Conservation (phyloP, 176 grass and related monocot genomes). For the Rhynchospora breviuscula region DNA sequence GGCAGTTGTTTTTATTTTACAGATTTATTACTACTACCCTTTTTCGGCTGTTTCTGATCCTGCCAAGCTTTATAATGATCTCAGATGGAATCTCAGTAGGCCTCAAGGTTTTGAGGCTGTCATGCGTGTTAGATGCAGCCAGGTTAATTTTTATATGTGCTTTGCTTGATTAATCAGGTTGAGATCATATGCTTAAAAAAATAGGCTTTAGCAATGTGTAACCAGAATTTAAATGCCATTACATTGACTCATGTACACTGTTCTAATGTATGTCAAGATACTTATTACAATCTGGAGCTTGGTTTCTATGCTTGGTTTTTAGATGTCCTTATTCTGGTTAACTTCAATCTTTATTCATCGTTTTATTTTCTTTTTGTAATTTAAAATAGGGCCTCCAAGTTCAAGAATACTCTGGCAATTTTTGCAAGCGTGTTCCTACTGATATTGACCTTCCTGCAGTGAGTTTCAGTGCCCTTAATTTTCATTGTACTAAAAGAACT, state of each 20-base stretch:
- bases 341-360: neutral
- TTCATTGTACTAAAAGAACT: neutral
- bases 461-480: conserved; percentile 25
- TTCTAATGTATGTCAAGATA: neutral
- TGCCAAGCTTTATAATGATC: conserved; percentile 81
- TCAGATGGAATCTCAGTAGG: conserved; percentile 93
- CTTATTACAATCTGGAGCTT: neutral
- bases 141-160: conserved; percentile 41
- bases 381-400: conserved; percentile 69
- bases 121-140: conserved; percentile 82
- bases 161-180: neutral
- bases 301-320: neutral
- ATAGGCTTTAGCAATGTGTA: neutral
- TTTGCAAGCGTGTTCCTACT: conserved; percentile 89
- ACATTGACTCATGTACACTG: neutral
- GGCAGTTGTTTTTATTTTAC: conserved; percentile 21
- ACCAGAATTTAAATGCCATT: neutral
- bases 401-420: conserved; percentile 78
- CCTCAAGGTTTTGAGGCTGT: conserved; percentile 89
- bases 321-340: neutral
- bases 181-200: neutral
- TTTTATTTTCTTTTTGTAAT: conserved; percentile 11
- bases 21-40: conserved; percentile 91
- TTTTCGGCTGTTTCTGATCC: conserved; percentile 87
- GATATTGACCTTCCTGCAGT: conserved; percentile 87